Evolutionary conservation across 805 yeast genomes (phyloP).

Genomic region (Candida ortonii): DNA sequence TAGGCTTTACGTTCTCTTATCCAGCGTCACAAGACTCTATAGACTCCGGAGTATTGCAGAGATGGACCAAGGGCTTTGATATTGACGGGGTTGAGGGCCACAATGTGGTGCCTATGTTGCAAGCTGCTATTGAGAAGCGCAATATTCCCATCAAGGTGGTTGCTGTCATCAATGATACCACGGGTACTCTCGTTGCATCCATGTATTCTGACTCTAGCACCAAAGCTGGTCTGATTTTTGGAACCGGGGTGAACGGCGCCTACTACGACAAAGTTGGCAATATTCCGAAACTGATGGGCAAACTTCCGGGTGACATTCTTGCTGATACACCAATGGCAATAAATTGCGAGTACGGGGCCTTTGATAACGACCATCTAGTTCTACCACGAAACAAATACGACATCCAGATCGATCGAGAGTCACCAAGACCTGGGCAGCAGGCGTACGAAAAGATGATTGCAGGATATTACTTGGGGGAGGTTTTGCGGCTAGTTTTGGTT

Average conservation of each 20-base stretch:
- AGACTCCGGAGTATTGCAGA: conserved; percentile 81
- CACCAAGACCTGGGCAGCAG: conserved; percentile 97
- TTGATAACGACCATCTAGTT: conserved; percentile 81
- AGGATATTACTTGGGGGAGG: conserved; percentile 94
- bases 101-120: conserved; percentile 91
- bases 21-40: conserved; percentile 84
- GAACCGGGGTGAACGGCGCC: conserved; percentile 97
- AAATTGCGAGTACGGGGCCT: conserved; percentile 98
- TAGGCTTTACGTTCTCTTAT: conserved; percentile 94
- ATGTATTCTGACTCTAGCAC: conserved; percentile 86
- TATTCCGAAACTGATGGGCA: conserved; percentile 80
- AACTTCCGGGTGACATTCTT: conserved; percentile 57
- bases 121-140: conserved; percentile 60
- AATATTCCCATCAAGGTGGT: conserved; percentile 80
- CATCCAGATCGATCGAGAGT: conserved; percentile 69
- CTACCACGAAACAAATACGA: conserved; percentile 93
- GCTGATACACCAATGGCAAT: conserved; percentile 81
- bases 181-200: conserved; percentile 95
- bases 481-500: conserved; percentile 72
- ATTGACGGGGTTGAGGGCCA: conserved; percentile 90
- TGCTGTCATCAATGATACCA: conserved; percentile 93
- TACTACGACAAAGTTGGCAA: conserved; percentile 74
- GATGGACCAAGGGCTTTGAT: conserved; percentile 98
- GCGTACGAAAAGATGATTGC: conserved; percentile 96
- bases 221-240: conserved; percentile 93